These are phyloP conservation scores for Davidsoniella virescens DNA, from an alignment of 2,329 filamentous ascomycete species.

Conservation along the genomic window DNA sequence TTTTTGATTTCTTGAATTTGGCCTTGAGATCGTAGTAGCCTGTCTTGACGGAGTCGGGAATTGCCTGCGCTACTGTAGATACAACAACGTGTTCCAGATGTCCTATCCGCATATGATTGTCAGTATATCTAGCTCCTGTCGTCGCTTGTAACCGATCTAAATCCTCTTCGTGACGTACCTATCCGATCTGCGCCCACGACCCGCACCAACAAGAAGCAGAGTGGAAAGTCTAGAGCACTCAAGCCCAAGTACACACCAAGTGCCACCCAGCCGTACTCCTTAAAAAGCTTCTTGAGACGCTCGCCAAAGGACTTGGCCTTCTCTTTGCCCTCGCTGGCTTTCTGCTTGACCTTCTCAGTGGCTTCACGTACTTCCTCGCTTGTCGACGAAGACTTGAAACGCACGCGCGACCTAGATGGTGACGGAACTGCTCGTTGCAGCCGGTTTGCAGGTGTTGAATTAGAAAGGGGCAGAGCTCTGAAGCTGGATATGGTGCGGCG, in stretches of 20 bases:
- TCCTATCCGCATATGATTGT: slow-evolving; percentile 24
- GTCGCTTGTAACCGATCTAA: not conserved
- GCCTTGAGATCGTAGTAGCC: slow-evolving; percentile 22
- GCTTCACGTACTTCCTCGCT: slow-evolving; percentile 5
- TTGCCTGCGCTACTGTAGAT: slow-evolving; percentile 37
- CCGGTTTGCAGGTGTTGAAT: not conserved
- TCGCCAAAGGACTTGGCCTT: slow-evolving; percentile 38
- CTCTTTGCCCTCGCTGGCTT: slow-evolving; percentile 8
- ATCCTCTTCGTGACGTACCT: slow-evolving; percentile 28
- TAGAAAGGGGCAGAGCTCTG: not conserved
- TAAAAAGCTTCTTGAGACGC: slow-evolving; percentile 65
- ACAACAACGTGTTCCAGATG: slow-evolving; percentile 52
- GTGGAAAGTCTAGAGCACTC: slow-evolving; percentile 78
- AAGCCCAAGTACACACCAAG: slow-evolving; percentile 78
- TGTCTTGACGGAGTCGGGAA: slow-evolving; percentile 33
- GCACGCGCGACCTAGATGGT: not conserved
- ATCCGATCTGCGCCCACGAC: slow-evolving; percentile 73
- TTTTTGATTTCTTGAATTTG: slow-evolving; percentile 15
- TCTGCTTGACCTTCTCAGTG: slow-evolving; percentile 8
- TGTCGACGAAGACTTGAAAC: slow-evolving; percentile 5
- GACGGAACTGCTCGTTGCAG: not conserved
- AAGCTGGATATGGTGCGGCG: not conserved
- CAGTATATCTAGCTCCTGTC: not conserved
- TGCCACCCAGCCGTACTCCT: slow-evolving; percentile 88
- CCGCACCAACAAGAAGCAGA: slow-evolving; percentile 81